Percentiles rank a stretch among this genome's conserved stretches.
These are phyloP conservation scores for Zancudomyces culisetae DNA, from an alignment of 371 early-diverging fungal species.

Conservation along the genomic window DNA sequence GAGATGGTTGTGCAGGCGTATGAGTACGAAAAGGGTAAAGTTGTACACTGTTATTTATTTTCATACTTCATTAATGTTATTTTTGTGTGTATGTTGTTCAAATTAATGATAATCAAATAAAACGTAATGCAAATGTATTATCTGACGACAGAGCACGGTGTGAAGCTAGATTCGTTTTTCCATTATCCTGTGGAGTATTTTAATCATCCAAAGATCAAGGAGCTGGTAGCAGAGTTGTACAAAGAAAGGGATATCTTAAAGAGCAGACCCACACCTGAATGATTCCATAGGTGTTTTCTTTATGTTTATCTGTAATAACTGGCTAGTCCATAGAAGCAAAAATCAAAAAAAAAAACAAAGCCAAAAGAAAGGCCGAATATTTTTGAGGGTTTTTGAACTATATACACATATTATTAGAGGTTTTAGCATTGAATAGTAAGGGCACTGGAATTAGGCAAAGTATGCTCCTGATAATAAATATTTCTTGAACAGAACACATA, in stretches of 20 bases:
- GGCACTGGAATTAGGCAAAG: too few relatives aligned
- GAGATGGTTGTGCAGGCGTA: slow-evolving; percentile 86
- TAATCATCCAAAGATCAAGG: slow-evolving; percentile 52
- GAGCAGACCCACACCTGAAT: too few relatives aligned
- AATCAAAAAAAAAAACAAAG: too few relatives aligned
- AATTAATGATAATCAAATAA: background rate
- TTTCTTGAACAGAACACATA: too few relatives aligned
- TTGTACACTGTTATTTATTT: background rate
- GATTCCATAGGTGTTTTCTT: too few relatives aligned
- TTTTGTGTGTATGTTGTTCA: background rate
- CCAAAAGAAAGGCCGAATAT: too few relatives aligned
- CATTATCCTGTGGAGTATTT: slow-evolving; percentile 57
- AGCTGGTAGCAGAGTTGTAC: slow-evolving; percentile 68
- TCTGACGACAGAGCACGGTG: slow-evolving; percentile 20
- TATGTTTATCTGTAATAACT: too few relatives aligned
- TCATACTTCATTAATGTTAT: slow-evolving; percentile 9
- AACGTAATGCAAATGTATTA: background rate
- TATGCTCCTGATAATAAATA: too few relatives aligned
- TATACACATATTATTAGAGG: too few relatives aligned
- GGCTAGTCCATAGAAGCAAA: too few relatives aligned
- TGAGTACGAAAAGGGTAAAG: slow-evolving; percentile 70
- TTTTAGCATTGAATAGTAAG: too few relatives aligned
- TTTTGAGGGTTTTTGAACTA: too few relatives aligned
- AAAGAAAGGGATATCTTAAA: background rate
- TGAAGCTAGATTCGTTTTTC: slow-evolving; percentile 54